Evolutionary conservation across 176 grass and related monocot genomes (phyloP), one percentile per base, ranked within the genome.

Genomic region (Phragmites australis): DNA sequence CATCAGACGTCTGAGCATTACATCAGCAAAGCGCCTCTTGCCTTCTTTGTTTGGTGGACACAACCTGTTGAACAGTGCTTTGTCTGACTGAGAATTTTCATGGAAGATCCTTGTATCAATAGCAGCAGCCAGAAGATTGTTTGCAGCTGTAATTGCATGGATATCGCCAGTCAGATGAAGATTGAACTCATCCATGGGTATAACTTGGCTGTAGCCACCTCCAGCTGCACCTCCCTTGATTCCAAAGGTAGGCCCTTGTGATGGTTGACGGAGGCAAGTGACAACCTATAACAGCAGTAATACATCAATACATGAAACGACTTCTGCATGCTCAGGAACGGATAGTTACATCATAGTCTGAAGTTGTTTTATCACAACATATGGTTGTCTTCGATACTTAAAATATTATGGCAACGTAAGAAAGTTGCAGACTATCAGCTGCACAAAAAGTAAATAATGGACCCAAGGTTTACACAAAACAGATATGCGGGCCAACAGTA

Each of bases 131-230:
- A 99, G 90, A 80, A 99, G 88, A 91, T 99, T 99, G 86, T 95
- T 99, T 85, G 92, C 92, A 26, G 92, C 96, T 27, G 96, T 99
- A 68, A 99, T 99, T 70, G 96, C 96, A 81, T 95, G 96, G 54
- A 99, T 99, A 76, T 99, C 92, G 71, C 96, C 96, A 9, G 96
- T 95, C 54, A 99, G 72, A 89, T 95, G 96, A 79, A 95, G 96
- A 78, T 99, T 99, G 84, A 99, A 99, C 71, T 99, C 96, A 84
- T 99, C 92, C 96, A 99, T 99, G 40, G 92, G 96, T 75, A 99
- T 95, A 55, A 99, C 96, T 87, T 99, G 96, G 86, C 96, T 99
- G 84, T 99, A 99, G 27, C 96, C 96, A 51, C 96, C 96, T 75
- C 96, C 96, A 83, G 96, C 92, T 81, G 96, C 96, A 70, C 96